Base-by-base conservation (phyloP, 805 yeast species). In the Metschnikowia anglica region DNA sequence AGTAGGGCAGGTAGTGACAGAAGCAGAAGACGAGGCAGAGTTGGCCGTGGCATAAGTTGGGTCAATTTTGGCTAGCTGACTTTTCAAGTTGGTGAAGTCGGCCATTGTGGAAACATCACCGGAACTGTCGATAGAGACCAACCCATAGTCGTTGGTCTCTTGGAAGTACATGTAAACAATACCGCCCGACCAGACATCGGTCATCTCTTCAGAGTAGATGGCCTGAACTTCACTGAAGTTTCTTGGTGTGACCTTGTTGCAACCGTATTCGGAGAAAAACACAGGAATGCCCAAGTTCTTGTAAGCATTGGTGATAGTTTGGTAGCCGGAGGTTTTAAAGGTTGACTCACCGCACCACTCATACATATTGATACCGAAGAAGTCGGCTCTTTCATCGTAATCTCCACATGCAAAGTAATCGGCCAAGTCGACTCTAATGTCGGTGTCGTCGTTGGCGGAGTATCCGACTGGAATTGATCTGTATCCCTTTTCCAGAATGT, bases 131-230 rank as follows among this genome's bases (percentile, higher is more conserved):
- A 80, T 64, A 41, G 77, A 51, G 41, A 85, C 90, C 60, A 85
- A 74, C 70, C 95, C 91, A 59, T 83, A 85, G 56, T 84, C 64
- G 69, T 85, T 85, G 43, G 68, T 70, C 71, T 85, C 91, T 70
- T 85, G 76, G 68, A 79, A 85, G 70, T 85, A 85, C 90, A 85
- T 80, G 72, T 84, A 85, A 42, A 85, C 91, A 59, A 85, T 85
- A 77, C 91, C 95, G 70, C 95, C 91, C 38, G 91, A 85, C 93
- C 91, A 85, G 47, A 83, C 83, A 62, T 75, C 84, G 51, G 89
- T 84, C 95, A 85, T 85, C 29, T 84, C 71, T 38, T 62, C 61
- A 51, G 82, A 70, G 68, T 76, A 85, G 29, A 85, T 58, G 46
- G 88, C 73, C 33, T 68, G 77, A 52, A 85, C 85, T 67, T 85